Percentiles rank a stretch among this genome's conserved stretches.
phyloP scores from a whole-genome alignment of 345 rosid species.

The Dimocarpus longan region DNA sequence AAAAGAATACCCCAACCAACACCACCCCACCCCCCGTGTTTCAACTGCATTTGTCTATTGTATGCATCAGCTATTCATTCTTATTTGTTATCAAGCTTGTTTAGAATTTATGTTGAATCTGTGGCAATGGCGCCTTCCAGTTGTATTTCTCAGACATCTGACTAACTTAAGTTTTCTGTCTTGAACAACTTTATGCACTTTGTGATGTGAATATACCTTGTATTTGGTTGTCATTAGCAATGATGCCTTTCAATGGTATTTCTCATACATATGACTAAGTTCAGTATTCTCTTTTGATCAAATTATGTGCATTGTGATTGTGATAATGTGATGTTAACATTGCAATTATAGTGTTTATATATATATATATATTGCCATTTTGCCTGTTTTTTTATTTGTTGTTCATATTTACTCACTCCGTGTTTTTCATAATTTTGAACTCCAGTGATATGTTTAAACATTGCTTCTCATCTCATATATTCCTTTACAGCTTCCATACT shows the following conservation, averaged over 20 bases:
- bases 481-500: conserved; percentile 28
- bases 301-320: neutral
- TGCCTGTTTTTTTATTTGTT: neutral
- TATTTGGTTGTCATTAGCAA: neutral
- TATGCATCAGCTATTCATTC: neutral
- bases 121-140: neutral
- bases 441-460: neutral
- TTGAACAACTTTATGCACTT: neutral
- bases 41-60: neutral
- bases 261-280: neutral
- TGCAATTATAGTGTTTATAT: neutral
- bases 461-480: conserved; percentile 13
- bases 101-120: neutral
- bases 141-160: neutral
- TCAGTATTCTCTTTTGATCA: neutral
- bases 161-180: neutral
- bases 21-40: no score
- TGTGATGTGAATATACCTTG: neutral
- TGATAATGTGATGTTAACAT: neutral
- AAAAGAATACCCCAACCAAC: neutral
- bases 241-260: neutral
- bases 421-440: conserved; percentile 9
- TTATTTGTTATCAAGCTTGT: conserved; percentile 1
- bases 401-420: neutral
- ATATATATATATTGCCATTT: neutral